Base-by-base conservation (phyloP, 2,329 filamentous ascomycete genomes). In the Rhynchosporium agropyri region DNA sequence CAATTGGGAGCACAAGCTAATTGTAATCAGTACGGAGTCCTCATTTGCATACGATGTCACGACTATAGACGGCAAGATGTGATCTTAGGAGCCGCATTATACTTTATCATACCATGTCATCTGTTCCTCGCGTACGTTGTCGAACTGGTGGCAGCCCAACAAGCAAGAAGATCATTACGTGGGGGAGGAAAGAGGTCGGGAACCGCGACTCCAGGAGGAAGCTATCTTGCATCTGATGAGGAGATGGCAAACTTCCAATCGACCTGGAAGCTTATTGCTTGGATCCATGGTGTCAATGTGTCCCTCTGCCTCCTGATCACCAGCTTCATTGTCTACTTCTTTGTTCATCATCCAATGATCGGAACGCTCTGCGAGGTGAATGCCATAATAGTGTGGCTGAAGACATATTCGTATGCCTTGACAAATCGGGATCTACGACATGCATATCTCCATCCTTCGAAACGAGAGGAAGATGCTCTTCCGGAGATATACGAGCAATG, bases 391-490 rank as follows among this genome's bases (percentile, higher is more conserved):
- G 93, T 98, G 57, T 97, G 93, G 89, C 84, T 99, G 72, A 99
- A 99, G 80, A 93, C 90, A 38, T 91, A 92, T 67, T 97, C 93
- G 0, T 99, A 98, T 74, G 95, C 94, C 29, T 90, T 98, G 72
- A 98, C 95, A 31, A 99, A 99, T 76, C 88, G 95, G 67, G 95
- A 99, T 75, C 84, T 99, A 40, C 90, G 95, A 46, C 92, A 97
- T 74, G 92, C 94, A 20, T 91, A 92, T 74, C 83, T 98, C 28
- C 90, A 96, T 72, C 90, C 92, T 1, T 80, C 81, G 48, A 82
- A 83, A 60, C 84, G 84, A 65, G 86, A 89, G 63, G 83, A 88
- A 57, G 84, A 86, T 51, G 82, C 85, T 29, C 80, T 97, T 3
- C 95, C 95, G 0, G 87, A 91, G 43, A 81, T 98, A 29, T 99